phyloP scores from a whole-genome alignment of 106 monocot genomes.

The Vanilla planifolia region DNA sequence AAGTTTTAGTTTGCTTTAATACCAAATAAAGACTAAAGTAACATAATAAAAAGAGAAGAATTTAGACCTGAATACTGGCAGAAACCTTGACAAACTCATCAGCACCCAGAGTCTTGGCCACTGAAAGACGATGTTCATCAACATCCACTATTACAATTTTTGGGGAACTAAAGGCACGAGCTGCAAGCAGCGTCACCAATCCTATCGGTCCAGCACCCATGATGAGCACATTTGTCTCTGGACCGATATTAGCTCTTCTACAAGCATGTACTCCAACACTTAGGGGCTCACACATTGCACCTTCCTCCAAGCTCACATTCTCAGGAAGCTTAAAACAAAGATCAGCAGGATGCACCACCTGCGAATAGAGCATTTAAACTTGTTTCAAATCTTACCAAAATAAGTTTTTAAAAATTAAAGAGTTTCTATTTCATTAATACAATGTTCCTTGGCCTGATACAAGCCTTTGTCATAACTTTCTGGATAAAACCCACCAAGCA shows the following conservation, averaged over 20 bases:
- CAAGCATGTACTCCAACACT: slow-evolving; percentile 95
- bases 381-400: neutral
- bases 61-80: slow-evolving; percentile 46
- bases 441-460: no score
- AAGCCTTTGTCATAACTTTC: no score
- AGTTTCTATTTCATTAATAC: no score
- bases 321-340: slow-evolving; percentile 91
- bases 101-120: slow-evolving; percentile 89
- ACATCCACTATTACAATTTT: slow-evolving; percentile 80
- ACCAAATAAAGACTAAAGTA: neutral
- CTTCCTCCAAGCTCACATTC: slow-evolving; percentile 90
- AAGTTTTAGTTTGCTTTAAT: neutral
- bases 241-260: slow-evolving; percentile 65
- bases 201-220: slow-evolving; percentile 98
- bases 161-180: slow-evolving; percentile 80
- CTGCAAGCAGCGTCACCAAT: slow-evolving; percentile 83
- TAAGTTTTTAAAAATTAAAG: no score
- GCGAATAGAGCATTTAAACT: slow-evolving; percentile 1
- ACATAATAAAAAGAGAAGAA: neutral
- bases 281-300: slow-evolving; percentile 98
- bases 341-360: slow-evolving; percentile 88
- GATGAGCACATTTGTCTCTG: slow-evolving; percentile 75
- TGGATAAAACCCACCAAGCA: no score
- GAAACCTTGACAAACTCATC: slow-evolving; percentile 67
- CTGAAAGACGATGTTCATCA: slow-evolving; percentile 63